Evolutionary conservation across 2,329 filamentous ascomycete species (phyloP).

Genomic region (Colletotrichum karsti): DNA sequence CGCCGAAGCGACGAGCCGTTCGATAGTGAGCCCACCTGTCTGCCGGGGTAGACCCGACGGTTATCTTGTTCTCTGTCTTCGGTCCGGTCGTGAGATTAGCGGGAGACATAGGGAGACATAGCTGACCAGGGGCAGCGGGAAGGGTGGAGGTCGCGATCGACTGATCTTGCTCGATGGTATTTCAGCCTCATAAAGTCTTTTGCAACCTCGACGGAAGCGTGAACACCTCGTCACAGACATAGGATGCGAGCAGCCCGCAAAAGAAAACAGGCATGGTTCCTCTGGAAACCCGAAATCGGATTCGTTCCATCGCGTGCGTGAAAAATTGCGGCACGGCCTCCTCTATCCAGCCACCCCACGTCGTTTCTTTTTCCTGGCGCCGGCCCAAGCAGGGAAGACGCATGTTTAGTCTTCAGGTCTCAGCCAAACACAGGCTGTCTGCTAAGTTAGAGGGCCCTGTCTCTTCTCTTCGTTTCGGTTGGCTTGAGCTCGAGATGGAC

Average conservation of each 20-base stretch:
- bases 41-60: not conserved
- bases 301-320: slow-evolving; percentile 13
- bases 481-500: not conserved
- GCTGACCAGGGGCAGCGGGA: not conserved
- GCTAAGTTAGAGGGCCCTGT: not conserved
- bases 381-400: slow-evolving; percentile 18
- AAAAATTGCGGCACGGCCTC: slow-evolving; percentile 10
- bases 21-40: not conserved
- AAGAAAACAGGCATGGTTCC: slow-evolving; percentile 2
- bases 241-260: not conserved
- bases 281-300: not conserved
- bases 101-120: not conserved
- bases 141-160: slow-evolving; percentile 4
- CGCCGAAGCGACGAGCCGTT: not conserved
- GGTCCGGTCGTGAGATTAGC: not conserved
- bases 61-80: not conserved
- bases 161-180: not conserved
- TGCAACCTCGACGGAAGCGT: slow-evolving; percentile 6
- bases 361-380: slow-evolving; percentile 23
- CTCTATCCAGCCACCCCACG: slow-evolving; percentile 8
- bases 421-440: slow-evolving; percentile 13
- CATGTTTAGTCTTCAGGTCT: slow-evolving; percentile 12
- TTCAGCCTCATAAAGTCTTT: slow-evolving; percentile 27
- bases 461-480: not conserved
- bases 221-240: not conserved